Evolutionary conservation across 1,284 basidiomycete species (phyloP).

Genomic region (Sphaerobolus stellatus): DNA sequence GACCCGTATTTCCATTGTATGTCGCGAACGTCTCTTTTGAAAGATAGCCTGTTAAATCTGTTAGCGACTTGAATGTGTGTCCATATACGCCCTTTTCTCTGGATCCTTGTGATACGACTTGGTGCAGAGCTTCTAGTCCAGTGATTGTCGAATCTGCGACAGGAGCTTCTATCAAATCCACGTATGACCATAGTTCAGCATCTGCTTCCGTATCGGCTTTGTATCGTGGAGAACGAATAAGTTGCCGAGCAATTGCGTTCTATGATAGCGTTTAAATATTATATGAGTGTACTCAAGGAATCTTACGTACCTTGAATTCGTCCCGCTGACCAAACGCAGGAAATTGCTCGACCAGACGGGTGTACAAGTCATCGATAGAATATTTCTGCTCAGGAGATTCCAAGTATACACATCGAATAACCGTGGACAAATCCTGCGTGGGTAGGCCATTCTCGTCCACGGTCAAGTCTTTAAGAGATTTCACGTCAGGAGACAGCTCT

Average conservation of each 20-base stretch:
- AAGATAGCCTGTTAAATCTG: constrained; percentile 67
- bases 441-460: constrained; percentile 3
- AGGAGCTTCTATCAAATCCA: neutral
- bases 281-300: neutral
- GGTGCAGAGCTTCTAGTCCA: neutral
- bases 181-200: neutral
- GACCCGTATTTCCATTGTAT: constrained; percentile 27
- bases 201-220: neutral
- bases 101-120: neutral
- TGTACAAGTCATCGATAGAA: constrained; percentile 2
- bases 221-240: neutral
- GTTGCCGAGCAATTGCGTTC: neutral
- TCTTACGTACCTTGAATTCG: neutral
- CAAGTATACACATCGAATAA: neutral
- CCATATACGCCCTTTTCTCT: constrained; percentile 36
- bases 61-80: constrained; percentile 54
- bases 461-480: constrained; percentile 3
- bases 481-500: neutral
- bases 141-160: neutral
- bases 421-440: neutral
- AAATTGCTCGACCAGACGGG: neutral
- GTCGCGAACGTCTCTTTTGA: constrained; percentile 58
- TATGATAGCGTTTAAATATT: neutral
- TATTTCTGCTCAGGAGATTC: neutral
- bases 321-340: neutral